Evolutionary conservation across 148 eudicot species (phyloP).

Genomic region (Oxyria digyna): DNA sequence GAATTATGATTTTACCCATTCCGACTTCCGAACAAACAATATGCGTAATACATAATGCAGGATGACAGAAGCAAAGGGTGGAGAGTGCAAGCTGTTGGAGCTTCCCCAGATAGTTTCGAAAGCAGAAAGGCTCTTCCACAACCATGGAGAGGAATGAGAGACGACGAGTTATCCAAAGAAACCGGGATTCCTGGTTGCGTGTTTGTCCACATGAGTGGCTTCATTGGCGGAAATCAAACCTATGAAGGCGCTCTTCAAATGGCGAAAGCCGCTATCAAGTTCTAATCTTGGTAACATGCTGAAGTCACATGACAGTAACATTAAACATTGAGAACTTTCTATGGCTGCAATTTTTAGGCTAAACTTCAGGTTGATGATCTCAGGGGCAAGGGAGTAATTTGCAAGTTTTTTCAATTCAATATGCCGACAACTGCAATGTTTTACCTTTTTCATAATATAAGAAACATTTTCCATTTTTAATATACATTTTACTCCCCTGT

Average conservation of each 20-base stretch:
- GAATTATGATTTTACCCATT: neutral
- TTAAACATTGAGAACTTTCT: neutral
- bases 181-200: slow-evolving; percentile 63
- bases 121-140: slow-evolving; percentile 82
- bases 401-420: too few species aligned
- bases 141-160: slow-evolving; percentile 87
- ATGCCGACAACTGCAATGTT: too few species aligned
- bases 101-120: slow-evolving; percentile 76
- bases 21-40: neutral
- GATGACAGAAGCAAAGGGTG: slow-evolving; percentile 85
- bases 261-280: slow-evolving; percentile 70
- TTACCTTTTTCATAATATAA: too few species aligned
- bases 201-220: slow-evolving; percentile 94
- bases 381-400: too few species aligned
- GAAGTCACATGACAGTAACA: neutral
- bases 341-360: too few species aligned
- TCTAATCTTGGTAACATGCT: slow-evolving; percentile 6
- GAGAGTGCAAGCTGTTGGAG: slow-evolving; percentile 75
- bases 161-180: slow-evolving; percentile 56
- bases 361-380: too few species aligned
- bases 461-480: too few species aligned
- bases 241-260: slow-evolving; percentile 78
- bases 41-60: slow-evolving; percentile 17
- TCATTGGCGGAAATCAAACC: slow-evolving; percentile 75
- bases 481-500: too few species aligned